Conservation (phyloP, 192 early-diverging fungal genomes). For the Backusella westeae region DNA sequence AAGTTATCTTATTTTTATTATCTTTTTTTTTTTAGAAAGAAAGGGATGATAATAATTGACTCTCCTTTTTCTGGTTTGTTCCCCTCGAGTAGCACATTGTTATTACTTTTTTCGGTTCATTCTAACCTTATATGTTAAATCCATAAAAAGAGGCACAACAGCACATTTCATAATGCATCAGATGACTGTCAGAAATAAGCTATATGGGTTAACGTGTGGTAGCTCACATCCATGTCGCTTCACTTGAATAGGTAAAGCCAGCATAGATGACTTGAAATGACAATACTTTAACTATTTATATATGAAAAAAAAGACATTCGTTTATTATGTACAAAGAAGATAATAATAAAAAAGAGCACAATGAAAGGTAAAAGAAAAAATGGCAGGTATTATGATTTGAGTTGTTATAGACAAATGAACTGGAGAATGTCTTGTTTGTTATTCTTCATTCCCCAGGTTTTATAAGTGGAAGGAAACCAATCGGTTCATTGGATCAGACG, state of each 20-base stretch:
- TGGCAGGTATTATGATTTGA: neutral
- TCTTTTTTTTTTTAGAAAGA: neutral
- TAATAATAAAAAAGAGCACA: neutral
- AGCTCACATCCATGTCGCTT: neutral
- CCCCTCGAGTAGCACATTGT: neutral
- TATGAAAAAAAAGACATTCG: neutral
- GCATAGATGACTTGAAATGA: neutral
- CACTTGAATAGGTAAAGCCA: neutral
- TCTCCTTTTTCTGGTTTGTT: neutral
- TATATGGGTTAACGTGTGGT: neutral
- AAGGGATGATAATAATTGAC: neutral
- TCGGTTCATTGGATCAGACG: conserved; percentile 5
- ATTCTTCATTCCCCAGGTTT: neutral
- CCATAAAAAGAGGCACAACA: conserved; percentile 3
- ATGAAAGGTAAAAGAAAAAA: neutral
- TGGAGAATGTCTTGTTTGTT: conserved; percentile 4
- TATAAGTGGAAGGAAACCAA: neutral
- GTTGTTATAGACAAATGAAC: neutral
- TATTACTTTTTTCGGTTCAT: neutral
- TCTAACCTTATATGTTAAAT: neutral
- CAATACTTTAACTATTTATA: neutral
- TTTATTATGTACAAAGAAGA: conserved; percentile 1
- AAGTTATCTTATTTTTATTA: neutral
- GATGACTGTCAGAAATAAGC: neutral
- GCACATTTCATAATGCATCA: conserved; percentile 3